Percentiles rank a stretch among this genome's conserved stretches.
Evolutionary conservation across 2,329 filamentous ascomycete genomes (phyloP).

Genomic region (Graphilbum sp.): DNA sequence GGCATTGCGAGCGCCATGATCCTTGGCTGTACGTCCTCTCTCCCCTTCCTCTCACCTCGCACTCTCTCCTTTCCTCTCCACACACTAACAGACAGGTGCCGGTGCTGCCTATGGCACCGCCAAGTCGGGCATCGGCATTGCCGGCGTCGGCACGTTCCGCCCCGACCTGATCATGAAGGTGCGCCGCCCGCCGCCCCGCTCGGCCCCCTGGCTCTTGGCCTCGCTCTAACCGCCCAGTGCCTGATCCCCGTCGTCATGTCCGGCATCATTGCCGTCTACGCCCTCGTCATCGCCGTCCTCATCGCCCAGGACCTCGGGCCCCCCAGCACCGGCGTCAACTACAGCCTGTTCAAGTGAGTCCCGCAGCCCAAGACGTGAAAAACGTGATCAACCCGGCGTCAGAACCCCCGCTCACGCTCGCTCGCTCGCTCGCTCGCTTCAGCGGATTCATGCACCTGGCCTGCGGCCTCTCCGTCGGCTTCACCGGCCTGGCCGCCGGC

Average conservation of each 20-base stretch:
- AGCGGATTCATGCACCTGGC: conserved; percentile 89
- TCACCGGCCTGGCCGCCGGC: conserved; percentile 83
- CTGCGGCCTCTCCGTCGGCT: conserved; percentile 76
- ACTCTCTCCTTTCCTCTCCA: conserved; percentile 5
- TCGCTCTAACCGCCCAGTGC: conserved; percentile 32
- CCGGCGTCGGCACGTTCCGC: conserved; percentile 69
- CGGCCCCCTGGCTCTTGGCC: not conserved
- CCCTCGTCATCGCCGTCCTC: conserved; percentile 88
- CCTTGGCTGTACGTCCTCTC: conserved; percentile 52
- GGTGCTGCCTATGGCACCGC: conserved; percentile 79
- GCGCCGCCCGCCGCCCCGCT: conserved; percentile 5
- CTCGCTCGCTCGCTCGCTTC: conserved; percentile 10
- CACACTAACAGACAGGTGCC: conserved; percentile 25
- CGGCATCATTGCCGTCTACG: conserved; percentile 96
- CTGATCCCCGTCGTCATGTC: conserved; percentile 92
- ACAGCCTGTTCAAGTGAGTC: conserved; percentile 68
- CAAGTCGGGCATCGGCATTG: conserved; percentile 77
- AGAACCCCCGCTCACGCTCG: too few relatives aligned
- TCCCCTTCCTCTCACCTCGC: conserved; percentile 8
- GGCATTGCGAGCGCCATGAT: conserved; percentile 72
- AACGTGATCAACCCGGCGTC: too few relatives aligned
- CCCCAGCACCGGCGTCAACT: conserved; percentile 43
- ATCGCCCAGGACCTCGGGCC: conserved; percentile 82
- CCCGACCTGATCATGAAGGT: conserved; percentile 89
- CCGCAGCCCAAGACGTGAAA: too few relatives aligned